phyloP scores from a whole-genome alignment of 129 eudicot species.

The Flaveria robusta region DNA sequence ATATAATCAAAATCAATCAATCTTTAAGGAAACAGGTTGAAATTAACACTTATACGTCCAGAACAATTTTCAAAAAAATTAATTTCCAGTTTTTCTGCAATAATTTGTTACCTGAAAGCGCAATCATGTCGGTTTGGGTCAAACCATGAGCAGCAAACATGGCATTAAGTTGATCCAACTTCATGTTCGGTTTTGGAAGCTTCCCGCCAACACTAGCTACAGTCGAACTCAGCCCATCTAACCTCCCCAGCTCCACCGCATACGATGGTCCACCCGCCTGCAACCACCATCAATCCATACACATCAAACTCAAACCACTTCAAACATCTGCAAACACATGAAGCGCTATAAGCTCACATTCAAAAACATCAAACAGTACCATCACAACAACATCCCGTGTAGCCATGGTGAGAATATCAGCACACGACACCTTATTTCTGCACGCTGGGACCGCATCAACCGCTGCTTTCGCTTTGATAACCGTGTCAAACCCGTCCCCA shows the following conservation, averaged over 20 bases:
- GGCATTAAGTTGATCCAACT: slow-evolving; percentile 63
- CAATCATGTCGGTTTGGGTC: slow-evolving; percentile 78
- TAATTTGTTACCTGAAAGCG: slow-evolving; percentile 74
- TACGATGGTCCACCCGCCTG: slow-evolving; percentile 85
- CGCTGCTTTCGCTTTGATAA: slow-evolving; percentile 76
- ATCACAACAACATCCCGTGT: slow-evolving; percentile 70
- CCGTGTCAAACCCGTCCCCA: slow-evolving; percentile 85
- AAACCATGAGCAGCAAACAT: slow-evolving; percentile 67
- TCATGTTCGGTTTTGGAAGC: slow-evolving; percentile 67
- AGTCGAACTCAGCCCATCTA: slow-evolving; percentile 69
- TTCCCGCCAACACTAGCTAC: slow-evolving; percentile 68
- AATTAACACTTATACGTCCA: neutral
- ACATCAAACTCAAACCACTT: neutral
- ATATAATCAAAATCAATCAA: neutral
- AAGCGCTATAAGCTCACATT: neutral
- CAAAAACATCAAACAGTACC: slow-evolving; percentile 28
- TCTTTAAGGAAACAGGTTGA: neutral
- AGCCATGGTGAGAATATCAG: slow-evolving; percentile 90
- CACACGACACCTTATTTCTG: slow-evolving; percentile 78
- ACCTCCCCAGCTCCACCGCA: slow-evolving; percentile 77
- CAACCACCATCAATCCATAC: neutral
- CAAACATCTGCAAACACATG: neutral
- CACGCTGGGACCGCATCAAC: slow-evolving; percentile 65
- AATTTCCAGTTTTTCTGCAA: slow-evolving; percentile 3
- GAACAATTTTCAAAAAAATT: too few species aligned